Conservation (phyloP, 192 early-diverging fungal species). For the Phlyctochytrium arcticum region DNA sequence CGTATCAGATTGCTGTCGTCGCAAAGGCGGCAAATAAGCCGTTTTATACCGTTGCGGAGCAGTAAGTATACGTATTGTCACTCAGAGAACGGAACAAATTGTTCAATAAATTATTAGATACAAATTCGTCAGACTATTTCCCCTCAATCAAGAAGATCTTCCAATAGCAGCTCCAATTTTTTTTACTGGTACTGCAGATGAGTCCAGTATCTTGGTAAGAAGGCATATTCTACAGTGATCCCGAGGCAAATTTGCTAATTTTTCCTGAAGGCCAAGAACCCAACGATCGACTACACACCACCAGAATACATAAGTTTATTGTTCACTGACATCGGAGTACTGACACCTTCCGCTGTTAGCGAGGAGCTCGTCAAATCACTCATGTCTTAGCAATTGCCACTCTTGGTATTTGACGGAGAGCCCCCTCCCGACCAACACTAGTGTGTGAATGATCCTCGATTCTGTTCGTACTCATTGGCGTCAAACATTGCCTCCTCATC, state of each 20-base stretch:
- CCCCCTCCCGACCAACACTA: too few relatives aligned
- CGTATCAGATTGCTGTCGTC: slow-evolving; percentile 92
- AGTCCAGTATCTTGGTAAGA: too few relatives aligned
- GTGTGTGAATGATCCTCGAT: too few relatives aligned
- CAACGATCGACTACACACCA: slow-evolving; percentile 89
- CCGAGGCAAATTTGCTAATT: background rate
- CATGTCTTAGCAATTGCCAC: too few relatives aligned
- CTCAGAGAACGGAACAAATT: background rate
- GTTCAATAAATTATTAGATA: too few relatives aligned
- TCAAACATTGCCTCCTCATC: slow-evolving; percentile 39
- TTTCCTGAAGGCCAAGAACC: slow-evolving; percentile 40
- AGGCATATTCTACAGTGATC: background rate
- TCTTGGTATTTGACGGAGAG: too few relatives aligned
- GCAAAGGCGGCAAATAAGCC: slow-evolving; percentile 94
- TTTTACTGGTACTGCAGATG: background rate
- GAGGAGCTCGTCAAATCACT: slow-evolving; percentile 26
- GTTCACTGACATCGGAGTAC: slow-evolving; percentile 86
- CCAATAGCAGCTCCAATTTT: slow-evolving; percentile 41
- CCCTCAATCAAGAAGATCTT: slow-evolving; percentile 92
- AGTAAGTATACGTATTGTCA: slow-evolving; percentile 47
- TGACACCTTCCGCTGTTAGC: slow-evolving; percentile 82
- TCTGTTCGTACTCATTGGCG: slow-evolving; percentile 85
- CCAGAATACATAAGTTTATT: slow-evolving; percentile 85
- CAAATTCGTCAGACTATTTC: slow-evolving; percentile 95
- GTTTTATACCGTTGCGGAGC: slow-evolving; percentile 91